Evolutionary conservation across 192 early-diverging fungal genomes (phyloP), one percentile per base, ranked within the genome.

Genomic region (Ambispora gerdemannii): DNA sequence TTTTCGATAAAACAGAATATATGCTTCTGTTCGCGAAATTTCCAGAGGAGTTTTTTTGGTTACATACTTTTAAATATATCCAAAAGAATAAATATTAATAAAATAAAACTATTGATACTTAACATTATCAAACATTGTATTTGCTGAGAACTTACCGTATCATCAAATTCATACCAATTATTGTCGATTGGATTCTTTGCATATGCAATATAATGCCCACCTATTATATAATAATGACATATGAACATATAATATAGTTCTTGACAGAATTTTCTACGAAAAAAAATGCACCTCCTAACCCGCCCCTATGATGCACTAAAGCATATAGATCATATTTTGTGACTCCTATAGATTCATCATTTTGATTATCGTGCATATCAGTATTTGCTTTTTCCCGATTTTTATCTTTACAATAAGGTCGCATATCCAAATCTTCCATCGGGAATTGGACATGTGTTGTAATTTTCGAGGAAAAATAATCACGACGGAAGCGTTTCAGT

Each of bases 91-190:
- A 22, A 17, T 15, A 11, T 38, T 0, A 15, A 31, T 25, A 2
- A 34, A 24, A 15, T 4, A 35, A 19, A 51, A 25, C 17, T n/a
- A 36, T 60, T 1, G 3, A 22, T 4, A 49, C 10, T 13, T 27
- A 38, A 4, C 32, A 20, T 35, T 34, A 55, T 36, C 22, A 63
- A 20, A 24, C 7, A 50, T 31, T 25, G 1, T 33, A 4, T 32
- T 34, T 50, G 28, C 27, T 1, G 10, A 43, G 8, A 0, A 32
- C 75, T 33, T 80, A 80, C 78, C 35, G 78, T 80, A 31, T 80
- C 78, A 65, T 80, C 78, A 74, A 72, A 80, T 63, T 80, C 78
- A 58, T 80, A 80, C 78, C 78, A 80, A 13, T 51, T 70, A 0
- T 34, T 50, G 62, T 80, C 78, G 32, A 68, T 19, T 3, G 70